Percentiles rank a stretch among this genome's conserved stretches.
These are phyloP conservation scores for Globisporangium polare DNA, from an alignment of 352 stramenopile genomes.

Conservation along the genomic window DNA sequence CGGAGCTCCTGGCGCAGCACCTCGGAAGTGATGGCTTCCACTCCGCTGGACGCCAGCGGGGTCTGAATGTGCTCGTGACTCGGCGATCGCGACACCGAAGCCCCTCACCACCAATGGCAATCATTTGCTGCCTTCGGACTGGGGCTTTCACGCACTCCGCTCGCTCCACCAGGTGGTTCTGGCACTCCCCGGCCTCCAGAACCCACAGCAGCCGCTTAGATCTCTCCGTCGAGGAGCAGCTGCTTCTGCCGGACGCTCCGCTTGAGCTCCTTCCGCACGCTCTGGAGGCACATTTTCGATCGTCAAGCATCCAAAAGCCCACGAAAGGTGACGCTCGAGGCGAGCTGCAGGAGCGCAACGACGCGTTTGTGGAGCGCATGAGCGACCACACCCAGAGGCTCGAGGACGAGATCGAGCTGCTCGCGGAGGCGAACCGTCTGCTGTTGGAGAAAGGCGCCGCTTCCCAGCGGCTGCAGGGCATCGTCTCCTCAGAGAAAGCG, in stretches of 20 bases:
- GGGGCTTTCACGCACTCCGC: slow-evolving; percentile 10
- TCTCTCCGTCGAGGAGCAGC: too few relatives aligned
- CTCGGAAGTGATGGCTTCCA: slow-evolving; percentile 13
- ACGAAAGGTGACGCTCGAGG: slow-evolving; percentile 22
- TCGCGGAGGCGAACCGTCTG: slow-evolving; percentile 69
- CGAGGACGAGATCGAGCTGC: slow-evolving; percentile 68
- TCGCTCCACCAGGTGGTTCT: slow-evolving; percentile 22
- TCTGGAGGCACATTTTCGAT: too few relatives aligned
- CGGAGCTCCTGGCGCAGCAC: slow-evolving; percentile 32
- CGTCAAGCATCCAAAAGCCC: too few relatives aligned
- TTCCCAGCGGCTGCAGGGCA: slow-evolving; percentile 15
- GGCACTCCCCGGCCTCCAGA: slow-evolving; percentile 34
- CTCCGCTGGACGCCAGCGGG: slow-evolving; percentile 26
- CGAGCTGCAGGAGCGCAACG: slow-evolving; percentile 48
- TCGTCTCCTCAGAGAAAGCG: background rate
- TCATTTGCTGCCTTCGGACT: background rate
- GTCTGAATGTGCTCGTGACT: slow-evolving; percentile 30
- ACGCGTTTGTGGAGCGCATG: slow-evolving; percentile 28
- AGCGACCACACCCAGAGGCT: slow-evolving; percentile 45
- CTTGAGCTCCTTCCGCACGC: too few relatives aligned
- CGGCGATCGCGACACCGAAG: background rate
- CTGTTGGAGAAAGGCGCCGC: slow-evolving; percentile 49
- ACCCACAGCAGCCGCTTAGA: slow-evolving; percentile 65
- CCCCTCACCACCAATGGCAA: background rate
- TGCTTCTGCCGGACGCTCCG: too few relatives aligned